Evolutionary conservation across 1,284 basidiomycete genomes (phyloP).

Genomic region (Ustilago sp.): DNA sequence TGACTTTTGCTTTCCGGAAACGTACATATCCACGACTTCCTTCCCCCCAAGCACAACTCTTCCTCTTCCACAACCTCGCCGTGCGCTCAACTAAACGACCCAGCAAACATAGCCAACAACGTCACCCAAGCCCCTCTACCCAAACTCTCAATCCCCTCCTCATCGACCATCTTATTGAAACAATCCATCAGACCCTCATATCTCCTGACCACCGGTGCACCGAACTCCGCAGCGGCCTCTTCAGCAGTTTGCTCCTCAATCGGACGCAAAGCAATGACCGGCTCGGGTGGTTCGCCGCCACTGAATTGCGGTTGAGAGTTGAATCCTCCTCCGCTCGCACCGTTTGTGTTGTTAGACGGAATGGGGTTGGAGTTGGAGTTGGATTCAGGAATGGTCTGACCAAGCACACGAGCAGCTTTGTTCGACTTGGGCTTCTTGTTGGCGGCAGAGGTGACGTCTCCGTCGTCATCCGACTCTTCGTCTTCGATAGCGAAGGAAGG

Average conservation of each 20-base stretch:
- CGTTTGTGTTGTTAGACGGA: background rate
- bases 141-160: constrained; percentile 66
- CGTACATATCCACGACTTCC: background rate
- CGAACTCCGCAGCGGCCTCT: constrained; percentile 62
- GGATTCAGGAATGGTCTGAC: constrained; percentile 13
- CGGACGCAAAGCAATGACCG: constrained; percentile 66
- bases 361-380: background rate
- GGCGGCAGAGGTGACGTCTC: constrained; percentile 9
- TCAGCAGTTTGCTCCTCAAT: constrained; percentile 59
- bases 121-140: constrained; percentile 65
- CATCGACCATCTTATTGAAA: constrained; percentile 66
- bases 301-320: constrained; percentile 22
- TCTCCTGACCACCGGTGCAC: constrained; percentile 61
- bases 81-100: constrained; percentile 48
- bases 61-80: background rate
- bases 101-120: constrained; percentile 56
- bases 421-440: constrained; percentile 7
- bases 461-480: constrained; percentile 55
- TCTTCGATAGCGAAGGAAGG: constrained; percentile 64
- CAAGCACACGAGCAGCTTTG: constrained; percentile 29
- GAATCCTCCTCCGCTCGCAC: background rate
- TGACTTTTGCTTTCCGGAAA: background rate
- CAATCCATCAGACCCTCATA: constrained; percentile 64
- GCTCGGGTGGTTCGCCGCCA: constrained; percentile 63
- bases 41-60: background rate